Base-by-base conservation (phyloP, 306 rosid genomes). In the Quercus cerris region DNA sequence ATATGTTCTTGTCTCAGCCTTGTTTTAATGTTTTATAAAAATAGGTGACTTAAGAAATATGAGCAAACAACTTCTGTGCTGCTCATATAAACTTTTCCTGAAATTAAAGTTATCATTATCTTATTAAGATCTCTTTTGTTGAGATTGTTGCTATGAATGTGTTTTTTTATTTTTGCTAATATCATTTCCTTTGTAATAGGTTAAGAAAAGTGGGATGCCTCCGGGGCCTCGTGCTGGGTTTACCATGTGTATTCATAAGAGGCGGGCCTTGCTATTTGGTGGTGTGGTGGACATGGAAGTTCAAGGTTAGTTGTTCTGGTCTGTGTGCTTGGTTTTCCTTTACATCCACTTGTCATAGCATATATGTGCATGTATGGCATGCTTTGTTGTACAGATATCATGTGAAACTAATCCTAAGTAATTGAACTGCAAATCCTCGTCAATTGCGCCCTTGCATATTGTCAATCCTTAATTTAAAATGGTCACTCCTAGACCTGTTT, bases 161-260 rank as follows among this genome's bases (percentile, higher is more conserved):
- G 41, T 31, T 7, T 27, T 27, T 27, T 33, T 66, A 17, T 31
- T 66, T 6, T 33, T 66, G n/a, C 70, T 17, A 33, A 35, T 35
- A n/a, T 31, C 15, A 67, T 35, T 67, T 67, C 59, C 78, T 79
- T 80, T 81, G 76, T 84, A 72, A 71, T 75, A 95, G 99, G 98
- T 93, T 68, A 95, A 93, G 84, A 95, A 91, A 81, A 88, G 94
- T 81, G 99, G 99, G 85, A 95, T 95, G 98, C 99, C 98, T 73
- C 98, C 98, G 55, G 97, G 97, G 49, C 93, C 99, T 62, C 99
- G 97, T 79, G 99, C 99, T 62, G 99, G 99, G 84, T 95, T 93
- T 85, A 89, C 99, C 79, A 90, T 95, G 94, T 86, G 92, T 87
- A 88, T 95, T 81, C 99, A 95, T 78, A 95, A 95, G 89, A 95